A percentile compares a stretch with the other conserved stretches of the same genome.
These are phyloP conservation scores for Echeveria elegans DNA, from an alignment of 164 flowering plant species.

Conservation along the genomic window DNA sequence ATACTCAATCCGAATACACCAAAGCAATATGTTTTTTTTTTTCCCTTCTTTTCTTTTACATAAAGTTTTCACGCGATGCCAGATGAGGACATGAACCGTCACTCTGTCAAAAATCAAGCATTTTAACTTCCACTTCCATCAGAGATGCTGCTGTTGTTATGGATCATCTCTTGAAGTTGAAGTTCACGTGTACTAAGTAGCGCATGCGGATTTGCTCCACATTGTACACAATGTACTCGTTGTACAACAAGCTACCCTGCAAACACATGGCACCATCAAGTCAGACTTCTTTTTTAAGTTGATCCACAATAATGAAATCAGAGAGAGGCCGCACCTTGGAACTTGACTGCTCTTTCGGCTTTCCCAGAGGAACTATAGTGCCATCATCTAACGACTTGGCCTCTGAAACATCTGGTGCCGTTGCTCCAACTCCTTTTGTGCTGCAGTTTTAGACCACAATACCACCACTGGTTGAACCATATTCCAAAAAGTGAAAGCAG, in stretches of 20 bases:
- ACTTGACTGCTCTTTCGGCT: conserved; percentile 34
- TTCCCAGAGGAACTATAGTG: conserved; percentile 67
- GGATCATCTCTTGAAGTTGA: conserved; percentile 37
- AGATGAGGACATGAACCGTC: too few relatives aligned
- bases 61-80: too few relatives aligned
- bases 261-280: neutral
- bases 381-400: conserved; percentile 56
- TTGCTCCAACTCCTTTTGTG: conserved; percentile 84
- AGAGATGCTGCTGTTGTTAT: too few relatives aligned
- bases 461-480: neutral
- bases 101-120: too few relatives aligned
- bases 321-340: conserved; percentile 27
- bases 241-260: conserved; percentile 68
- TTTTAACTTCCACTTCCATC: too few relatives aligned
- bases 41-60: too few relatives aligned
- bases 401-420: conserved; percentile 59
- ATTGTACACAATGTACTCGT: conserved; percentile 91
- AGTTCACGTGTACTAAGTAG: conserved; percentile 68
- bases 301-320: neutral
- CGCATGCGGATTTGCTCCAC: conserved; percentile 88
- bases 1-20: too few relatives aligned
- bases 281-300: neutral
- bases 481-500: neutral
- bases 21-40: too few relatives aligned
- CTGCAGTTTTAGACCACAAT: conserved; percentile 31